Evolutionary conservation across 331 rosid species (phyloP), one percentile per base, ranked within the genome.

Genomic region (Prunus yedoensis): DNA sequence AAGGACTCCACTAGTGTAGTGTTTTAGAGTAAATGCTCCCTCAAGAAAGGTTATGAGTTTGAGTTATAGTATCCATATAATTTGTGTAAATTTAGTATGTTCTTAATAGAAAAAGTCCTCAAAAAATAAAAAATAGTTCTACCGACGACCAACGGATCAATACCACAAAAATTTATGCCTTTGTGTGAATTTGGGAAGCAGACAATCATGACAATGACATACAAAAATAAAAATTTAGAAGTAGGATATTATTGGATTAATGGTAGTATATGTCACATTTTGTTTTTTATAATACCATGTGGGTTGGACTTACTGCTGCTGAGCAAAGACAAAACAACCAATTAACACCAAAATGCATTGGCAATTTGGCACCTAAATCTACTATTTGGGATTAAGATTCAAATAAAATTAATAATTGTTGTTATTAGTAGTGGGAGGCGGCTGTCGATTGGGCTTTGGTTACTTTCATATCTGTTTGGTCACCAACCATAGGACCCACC

Each of bases 401-500:
- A 63, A 63, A 28, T 62, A 32, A 32, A 63, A 52, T 16, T 17
- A 18, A 5, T 16, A 2, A 52, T 52, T 52, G n/a, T 52, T 52
- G 58, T 5, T 1, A 38, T 38, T 1, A 57, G 51, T 27, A 65
- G 76, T 83, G 84, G 79, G 74, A 27, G 89, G 83, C 86, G 81
- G 89, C 88, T 73, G 52, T 20, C 32, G 4, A 12, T 57, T 74
- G 50, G 74, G 80, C 43, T 53, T 75, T 23, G 14, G 64, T 75
- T 56, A 47, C 45, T 52, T 79, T 47, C 71, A 74, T 51, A 71
- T 83, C 85, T 70, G 78, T 77, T 85, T 78, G 90, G 87, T 82
- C 79, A 82, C 90, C 90, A 83, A 89, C 82, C 64, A 1, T 79
- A 70, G 94, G 90, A n/a, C 90, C 63, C 82, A 75, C 86, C 85